These are phyloP conservation scores for Pseudogymnoascus sp. DNA, from an alignment of 2,329 filamentous ascomycete species.

Conservation along the genomic window DNA sequence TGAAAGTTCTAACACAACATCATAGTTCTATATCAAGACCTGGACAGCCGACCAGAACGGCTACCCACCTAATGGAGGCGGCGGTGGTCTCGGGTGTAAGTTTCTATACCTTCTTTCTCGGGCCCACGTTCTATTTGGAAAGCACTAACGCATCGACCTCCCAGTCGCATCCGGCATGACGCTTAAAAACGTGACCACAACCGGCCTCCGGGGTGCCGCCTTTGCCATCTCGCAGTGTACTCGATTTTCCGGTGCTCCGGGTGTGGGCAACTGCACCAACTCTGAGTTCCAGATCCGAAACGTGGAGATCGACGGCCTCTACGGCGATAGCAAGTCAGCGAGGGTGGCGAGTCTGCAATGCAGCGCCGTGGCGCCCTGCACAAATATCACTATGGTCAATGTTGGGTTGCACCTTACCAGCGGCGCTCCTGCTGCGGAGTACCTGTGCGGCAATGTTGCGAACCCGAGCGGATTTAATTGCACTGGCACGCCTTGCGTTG, in stretches of 20 bases:
- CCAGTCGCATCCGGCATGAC: conserved; percentile 26
- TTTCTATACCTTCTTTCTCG: neutral
- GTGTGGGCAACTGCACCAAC: conserved; percentile 33
- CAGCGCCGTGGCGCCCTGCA: conserved; percentile 27
- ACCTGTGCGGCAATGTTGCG: conserved; percentile 26
- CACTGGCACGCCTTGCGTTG: conserved; percentile 18
- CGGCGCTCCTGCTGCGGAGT: conserved; percentile 20
- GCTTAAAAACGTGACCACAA: conserved; percentile 31
- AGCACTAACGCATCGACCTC: neutral
- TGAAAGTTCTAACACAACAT: neutral
- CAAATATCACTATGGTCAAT: conserved; percentile 20
- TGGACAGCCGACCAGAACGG: conserved; percentile 48
- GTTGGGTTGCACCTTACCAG: conserved; percentile 20
- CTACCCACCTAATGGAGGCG: conserved; percentile 52
- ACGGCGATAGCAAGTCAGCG: conserved; percentile 17
- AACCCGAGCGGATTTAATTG: conserved; percentile 23
- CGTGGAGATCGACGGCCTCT: conserved; percentile 22
- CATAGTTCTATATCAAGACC: conserved; percentile 44
- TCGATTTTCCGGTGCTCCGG: conserved; percentile 28
- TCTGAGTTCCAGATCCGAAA: conserved; percentile 35
- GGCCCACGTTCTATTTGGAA: neutral
- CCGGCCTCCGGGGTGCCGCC: conserved; percentile 25
- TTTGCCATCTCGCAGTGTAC: conserved; percentile 37
- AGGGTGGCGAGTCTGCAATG: conserved; percentile 29
- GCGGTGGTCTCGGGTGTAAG: conserved; percentile 43